phyloP scores from a whole-genome alignment of 1,139 yeast species.

The Debaryomyces sp. region DNA sequence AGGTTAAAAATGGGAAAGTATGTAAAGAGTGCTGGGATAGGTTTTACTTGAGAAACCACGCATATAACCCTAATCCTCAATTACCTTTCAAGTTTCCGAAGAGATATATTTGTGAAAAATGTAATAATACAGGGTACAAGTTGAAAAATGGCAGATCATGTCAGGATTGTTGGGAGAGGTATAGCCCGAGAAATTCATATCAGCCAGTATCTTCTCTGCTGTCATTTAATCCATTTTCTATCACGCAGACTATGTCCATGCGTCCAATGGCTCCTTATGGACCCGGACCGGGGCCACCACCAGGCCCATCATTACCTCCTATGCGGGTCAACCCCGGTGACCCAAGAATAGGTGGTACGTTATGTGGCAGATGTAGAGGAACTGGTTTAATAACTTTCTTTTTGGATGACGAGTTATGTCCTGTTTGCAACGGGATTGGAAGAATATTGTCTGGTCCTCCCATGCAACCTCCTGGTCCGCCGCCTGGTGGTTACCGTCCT shows the following conservation, averaged over 20 bases:
- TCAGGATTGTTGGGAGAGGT: slow-evolving; percentile 69
- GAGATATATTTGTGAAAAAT: slow-evolving; percentile 64
- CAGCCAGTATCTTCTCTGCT: slow-evolving; percentile 10
- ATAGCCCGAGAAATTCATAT: slow-evolving; percentile 48
- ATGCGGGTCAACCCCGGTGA: slow-evolving; percentile 74
- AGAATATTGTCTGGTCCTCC: slow-evolving; percentile 32
- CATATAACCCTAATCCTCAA: slow-evolving; percentile 43
- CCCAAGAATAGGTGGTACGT: slow-evolving; percentile 76
- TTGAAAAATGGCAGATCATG: slow-evolving; percentile 66
- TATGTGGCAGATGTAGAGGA: slow-evolving; percentile 82
- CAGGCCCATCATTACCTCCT: slow-evolving; percentile 25
- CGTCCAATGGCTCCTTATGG: slow-evolving; percentile 10
- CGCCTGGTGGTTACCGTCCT: slow-evolving; percentile 3
- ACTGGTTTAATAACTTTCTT: slow-evolving; percentile 57
- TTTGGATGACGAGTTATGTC: slow-evolving; percentile 59
- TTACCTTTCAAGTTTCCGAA: slow-evolving; percentile 59
- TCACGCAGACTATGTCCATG: slow-evolving; percentile 10
- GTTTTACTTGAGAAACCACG: slow-evolving; percentile 29
- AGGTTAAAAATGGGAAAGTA: slow-evolving; percentile 28
- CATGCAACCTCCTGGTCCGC: slow-evolving; percentile 11
- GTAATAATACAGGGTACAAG: slow-evolving; percentile 77
- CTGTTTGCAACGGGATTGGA: slow-evolving; percentile 70
- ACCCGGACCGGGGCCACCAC: slow-evolving; percentile 13
- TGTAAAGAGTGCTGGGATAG: slow-evolving; percentile 43
- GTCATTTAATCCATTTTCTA: slow-evolving; percentile 12